Conservation (phyloP, 2,329 filamentous ascomycete species). For the Ilyonectria mors-panacis region DNA sequence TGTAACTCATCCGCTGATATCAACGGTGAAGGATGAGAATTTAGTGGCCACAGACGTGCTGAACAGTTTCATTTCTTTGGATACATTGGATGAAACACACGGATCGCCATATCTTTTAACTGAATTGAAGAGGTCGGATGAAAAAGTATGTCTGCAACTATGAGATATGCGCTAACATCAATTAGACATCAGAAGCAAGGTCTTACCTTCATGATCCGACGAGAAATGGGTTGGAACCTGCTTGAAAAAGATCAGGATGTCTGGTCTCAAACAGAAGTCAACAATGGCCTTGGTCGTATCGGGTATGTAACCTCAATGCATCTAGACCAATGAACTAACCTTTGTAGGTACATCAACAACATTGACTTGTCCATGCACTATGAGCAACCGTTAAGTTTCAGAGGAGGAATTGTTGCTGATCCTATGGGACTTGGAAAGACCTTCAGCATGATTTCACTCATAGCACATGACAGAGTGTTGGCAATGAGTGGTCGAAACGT, state of each 20-base stretch:
- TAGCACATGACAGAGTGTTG: slow-evolving; percentile 3
- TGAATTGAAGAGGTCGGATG: slow-evolving; percentile 7
- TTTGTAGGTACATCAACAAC: slow-evolving; percentile 13
- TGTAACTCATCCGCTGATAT: background rate
- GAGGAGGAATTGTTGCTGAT: slow-evolving; percentile 10
- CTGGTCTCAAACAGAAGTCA: background rate
- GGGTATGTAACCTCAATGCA: background rate
- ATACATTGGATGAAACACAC: background rate
- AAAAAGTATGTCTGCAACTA: background rate
- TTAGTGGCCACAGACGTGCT: background rate
- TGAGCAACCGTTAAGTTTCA: background rate
- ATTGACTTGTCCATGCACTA: slow-evolving; percentile 8
- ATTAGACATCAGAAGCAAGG: slow-evolving; percentile 10
- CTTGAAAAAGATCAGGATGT: slow-evolving; percentile 2
- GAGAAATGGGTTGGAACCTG: slow-evolving; percentile 5
- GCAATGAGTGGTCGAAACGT: background rate
- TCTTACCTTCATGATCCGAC: slow-evolving; percentile 12
- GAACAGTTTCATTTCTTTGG: background rate
- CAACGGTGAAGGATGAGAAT: background rate
- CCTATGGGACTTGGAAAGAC: slow-evolving; percentile 10
- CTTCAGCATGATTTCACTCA: slow-evolving; percentile 5
- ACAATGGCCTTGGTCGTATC: background rate
- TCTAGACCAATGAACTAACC: background rate
- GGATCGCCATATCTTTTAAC: slow-evolving; percentile 1
- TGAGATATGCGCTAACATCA: background rate